Percentiles rank a stretch among this genome's conserved stretches.
phyloP scores from a whole-genome alignment of 176 grass and related monocot genomes.

The Melocanna baccifera region DNA sequence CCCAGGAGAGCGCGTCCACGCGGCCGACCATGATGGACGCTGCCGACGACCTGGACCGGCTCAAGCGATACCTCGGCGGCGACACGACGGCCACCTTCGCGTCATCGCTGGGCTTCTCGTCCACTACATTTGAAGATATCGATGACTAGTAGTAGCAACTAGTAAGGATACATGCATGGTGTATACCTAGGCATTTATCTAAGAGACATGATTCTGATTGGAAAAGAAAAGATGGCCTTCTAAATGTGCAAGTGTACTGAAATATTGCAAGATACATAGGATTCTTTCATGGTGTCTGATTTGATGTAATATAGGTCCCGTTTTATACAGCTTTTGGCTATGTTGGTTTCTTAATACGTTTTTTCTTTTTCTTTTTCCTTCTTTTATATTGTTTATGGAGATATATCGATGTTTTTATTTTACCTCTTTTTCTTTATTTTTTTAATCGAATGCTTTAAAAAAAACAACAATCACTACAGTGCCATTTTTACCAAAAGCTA shows the following conservation, averaged over 20 bases:
- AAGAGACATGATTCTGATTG: neutral
- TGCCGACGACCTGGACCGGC: conserved; percentile 70
- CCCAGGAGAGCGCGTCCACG: conserved; percentile 51
- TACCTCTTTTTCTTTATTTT: no score
- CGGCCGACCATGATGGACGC: conserved; percentile 82
- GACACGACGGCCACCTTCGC: conserved; percentile 76
- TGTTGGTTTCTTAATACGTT: no score
- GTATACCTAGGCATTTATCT: neutral
- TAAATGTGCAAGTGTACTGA: neutral
- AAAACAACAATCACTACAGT: no score
- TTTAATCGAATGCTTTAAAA: no score
- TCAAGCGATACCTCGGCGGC: conserved; percentile 75
- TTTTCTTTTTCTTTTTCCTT: no score
- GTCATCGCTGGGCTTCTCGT: conserved; percentile 69
- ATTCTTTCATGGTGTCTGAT: conserved; percentile 36
- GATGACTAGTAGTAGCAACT: conserved; percentile 13
- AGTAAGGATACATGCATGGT: neutral
- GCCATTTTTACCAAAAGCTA: no score
- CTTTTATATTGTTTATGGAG: no score
- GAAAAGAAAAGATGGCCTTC: neutral
- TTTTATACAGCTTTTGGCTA: no score
- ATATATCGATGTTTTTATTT: no score
- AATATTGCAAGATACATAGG: neutral
- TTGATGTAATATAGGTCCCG: neutral
- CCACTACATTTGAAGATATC: conserved; percentile 52